Conservation (phyloP, 2,329 filamentous ascomycete genomes). For the Diaporthe citrichinensis region DNA sequence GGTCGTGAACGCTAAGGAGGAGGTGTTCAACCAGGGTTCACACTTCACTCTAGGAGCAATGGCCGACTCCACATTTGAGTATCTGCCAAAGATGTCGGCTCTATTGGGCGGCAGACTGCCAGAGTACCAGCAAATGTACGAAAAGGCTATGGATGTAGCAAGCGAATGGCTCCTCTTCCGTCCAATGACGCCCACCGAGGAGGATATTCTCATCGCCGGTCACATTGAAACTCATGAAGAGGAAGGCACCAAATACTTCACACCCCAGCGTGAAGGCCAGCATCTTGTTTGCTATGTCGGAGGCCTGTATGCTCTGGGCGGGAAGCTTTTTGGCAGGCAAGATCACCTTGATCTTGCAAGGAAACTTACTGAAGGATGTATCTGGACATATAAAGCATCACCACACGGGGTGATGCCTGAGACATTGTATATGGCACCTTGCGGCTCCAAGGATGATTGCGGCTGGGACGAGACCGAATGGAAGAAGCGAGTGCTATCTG, state of each 20-base stretch:
- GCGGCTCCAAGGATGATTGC: constrained; percentile 48
- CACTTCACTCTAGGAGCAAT: constrained; percentile 56
- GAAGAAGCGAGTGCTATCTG: constrained; percentile 44
- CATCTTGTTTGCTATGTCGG: constrained; percentile 67
- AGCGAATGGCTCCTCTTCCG: constrained; percentile 73
- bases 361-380: constrained; percentile 65
- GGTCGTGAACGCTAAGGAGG: constrained; percentile 32
- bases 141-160: constrained; percentile 67
- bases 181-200: constrained; percentile 69
- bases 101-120: constrained; percentile 70
- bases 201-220: constrained; percentile 70
- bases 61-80: constrained; percentile 60
- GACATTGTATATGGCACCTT: constrained; percentile 59
- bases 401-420: constrained; percentile 68
- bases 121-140: constrained; percentile 71
- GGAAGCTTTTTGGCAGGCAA: constrained; percentile 57
- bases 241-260: constrained; percentile 39
- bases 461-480: constrained; percentile 49
- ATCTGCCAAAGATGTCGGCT: constrained; percentile 62
- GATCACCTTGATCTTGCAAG: constrained; percentile 59
- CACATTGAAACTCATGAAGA: constrained; percentile 47
- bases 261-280: constrained; percentile 52
- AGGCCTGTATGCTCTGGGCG: constrained; percentile 64
- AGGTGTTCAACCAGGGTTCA: constrained; percentile 39
- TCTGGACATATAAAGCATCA: constrained; percentile 64